These are phyloP conservation scores for Pezicula neosporulosa DNA, from an alignment of 2,329 filamentous ascomycete species.

Conservation along the genomic window DNA sequence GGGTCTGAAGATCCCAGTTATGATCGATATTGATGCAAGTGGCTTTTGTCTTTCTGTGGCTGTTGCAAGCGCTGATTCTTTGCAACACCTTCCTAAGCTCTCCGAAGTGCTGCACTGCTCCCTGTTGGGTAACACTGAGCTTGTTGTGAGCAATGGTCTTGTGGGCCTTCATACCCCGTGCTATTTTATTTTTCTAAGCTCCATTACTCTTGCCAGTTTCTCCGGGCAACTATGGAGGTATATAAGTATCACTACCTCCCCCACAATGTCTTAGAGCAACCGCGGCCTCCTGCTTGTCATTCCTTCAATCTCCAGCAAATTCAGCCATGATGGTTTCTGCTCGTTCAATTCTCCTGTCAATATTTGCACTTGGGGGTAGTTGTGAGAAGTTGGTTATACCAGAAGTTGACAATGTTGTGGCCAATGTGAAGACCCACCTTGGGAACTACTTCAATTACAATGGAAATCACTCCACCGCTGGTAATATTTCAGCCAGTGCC, in stretches of 20 bases:
- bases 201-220: background rate
- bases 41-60: too few species aligned
- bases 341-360: background rate
- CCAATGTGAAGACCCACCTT: background rate
- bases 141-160: background rate
- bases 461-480: background rate
- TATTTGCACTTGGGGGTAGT: background rate
- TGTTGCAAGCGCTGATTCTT: too few species aligned
- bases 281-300: background rate
- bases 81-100: too few species aligned
- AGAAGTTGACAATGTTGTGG: slow-evolving; percentile 1
- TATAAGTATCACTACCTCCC: background rate
- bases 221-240: background rate
- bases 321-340: background rate
- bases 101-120: too few species aligned
- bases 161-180: background rate
- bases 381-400: background rate
- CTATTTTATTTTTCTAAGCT: background rate
- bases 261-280: background rate
- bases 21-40: too few species aligned
- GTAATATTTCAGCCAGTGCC: background rate
- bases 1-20: too few species aligned
- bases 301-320: background rate
- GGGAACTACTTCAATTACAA: background rate
- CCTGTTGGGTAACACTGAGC: too few species aligned